phyloP scores from a whole-genome alignment of 2,329 filamentous ascomycete species.

The Exophiala sp. region DNA sequence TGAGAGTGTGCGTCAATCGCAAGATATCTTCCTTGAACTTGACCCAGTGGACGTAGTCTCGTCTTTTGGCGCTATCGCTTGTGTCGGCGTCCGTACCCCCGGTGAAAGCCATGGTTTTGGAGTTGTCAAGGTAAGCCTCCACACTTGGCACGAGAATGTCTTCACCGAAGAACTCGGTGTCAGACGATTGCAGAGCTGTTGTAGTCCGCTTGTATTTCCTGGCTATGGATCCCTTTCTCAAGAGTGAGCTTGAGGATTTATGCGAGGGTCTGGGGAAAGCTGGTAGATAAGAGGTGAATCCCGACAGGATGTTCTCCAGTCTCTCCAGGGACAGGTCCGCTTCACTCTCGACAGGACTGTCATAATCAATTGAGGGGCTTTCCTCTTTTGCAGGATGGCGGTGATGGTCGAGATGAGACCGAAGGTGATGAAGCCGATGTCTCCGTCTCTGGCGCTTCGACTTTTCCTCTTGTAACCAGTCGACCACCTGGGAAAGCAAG shows the following conservation, averaged over 20 bases:
- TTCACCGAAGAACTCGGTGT: slow-evolving; percentile 72
- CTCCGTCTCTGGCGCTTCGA: slow-evolving; percentile 56
- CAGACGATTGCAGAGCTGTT: slow-evolving; percentile 59
- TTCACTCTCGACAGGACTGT: slow-evolving; percentile 6
- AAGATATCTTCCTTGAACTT: slow-evolving; percentile 88
- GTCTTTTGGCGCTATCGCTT: slow-evolving; percentile 49
- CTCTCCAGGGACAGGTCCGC: slow-evolving; percentile 62
- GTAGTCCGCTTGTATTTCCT: slow-evolving; percentile 40
- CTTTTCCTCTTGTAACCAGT: slow-evolving; percentile 80
- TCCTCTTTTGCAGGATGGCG: slow-evolving; percentile 34
- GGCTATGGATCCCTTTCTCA: slow-evolving; percentile 40
- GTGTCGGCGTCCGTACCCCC: slow-evolving; percentile 49
- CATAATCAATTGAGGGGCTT: not conserved
- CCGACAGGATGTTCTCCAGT: slow-evolving; percentile 63
- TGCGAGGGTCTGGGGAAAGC: slow-evolving; percentile 12
- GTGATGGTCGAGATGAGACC: slow-evolving; percentile 19
- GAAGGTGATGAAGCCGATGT: slow-evolving; percentile 41
- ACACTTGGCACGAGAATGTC: slow-evolving; percentile 82
- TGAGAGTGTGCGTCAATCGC: slow-evolving; percentile 78
- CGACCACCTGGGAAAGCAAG: slow-evolving; percentile 66
- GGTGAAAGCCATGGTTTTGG: slow-evolving; percentile 74
- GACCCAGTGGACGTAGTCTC: slow-evolving; percentile 73
- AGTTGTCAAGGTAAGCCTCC: slow-evolving; percentile 80
- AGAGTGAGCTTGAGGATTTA: slow-evolving; percentile 30
- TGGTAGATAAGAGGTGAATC: slow-evolving; percentile 36